Percentiles rank a stretch among this genome's conserved stretches.
Evolutionary conservation across 2,329 filamentous ascomycete genomes (phyloP).

Genomic region (Westerdykella aurantiaca): DNA sequence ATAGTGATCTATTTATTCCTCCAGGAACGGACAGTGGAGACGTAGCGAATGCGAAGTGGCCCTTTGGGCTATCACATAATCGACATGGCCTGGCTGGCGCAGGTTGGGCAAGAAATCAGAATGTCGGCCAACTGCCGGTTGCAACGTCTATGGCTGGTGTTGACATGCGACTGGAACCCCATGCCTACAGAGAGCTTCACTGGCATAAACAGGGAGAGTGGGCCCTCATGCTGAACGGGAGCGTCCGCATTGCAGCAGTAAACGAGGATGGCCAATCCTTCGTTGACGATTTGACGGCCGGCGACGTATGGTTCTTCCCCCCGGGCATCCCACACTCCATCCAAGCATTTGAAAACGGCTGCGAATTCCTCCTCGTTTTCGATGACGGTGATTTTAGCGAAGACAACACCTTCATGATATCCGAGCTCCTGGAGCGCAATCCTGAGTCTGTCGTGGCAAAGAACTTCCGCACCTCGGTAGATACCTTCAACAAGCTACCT

Average conservation of each 20-base stretch:
- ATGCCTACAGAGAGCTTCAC: constrained; percentile 58
- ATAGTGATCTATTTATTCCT: too few relatives aligned
- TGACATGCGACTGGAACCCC: constrained; percentile 37
- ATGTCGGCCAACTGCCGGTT: constrained; percentile 22
- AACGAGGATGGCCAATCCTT: constrained; percentile 48
- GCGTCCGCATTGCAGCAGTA: constrained; percentile 47
- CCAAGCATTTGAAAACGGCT: constrained; percentile 51
- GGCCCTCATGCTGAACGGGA: constrained; percentile 51
- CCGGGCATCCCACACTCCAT: constrained; percentile 41
- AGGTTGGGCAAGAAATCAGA: too few relatives aligned
- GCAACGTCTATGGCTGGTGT: constrained; percentile 41
- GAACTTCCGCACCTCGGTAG: constrained; percentile 37
- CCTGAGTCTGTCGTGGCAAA: constrained; percentile 40
- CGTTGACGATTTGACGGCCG: constrained; percentile 37
- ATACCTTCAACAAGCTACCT: constrained; percentile 36
- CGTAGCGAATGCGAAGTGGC: too few relatives aligned
- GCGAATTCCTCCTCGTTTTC: constrained; percentile 57
- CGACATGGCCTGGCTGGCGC: too few relatives aligned
- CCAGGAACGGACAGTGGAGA: too few relatives aligned
- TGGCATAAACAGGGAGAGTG: constrained; percentile 55
- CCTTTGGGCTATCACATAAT: too few relatives aligned
- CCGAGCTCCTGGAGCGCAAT: constrained; percentile 47
- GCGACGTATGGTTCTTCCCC: constrained; percentile 36
- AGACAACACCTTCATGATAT: constrained; percentile 55
- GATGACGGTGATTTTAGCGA: constrained; percentile 55